Evolutionary conservation across 495 filamentous ascomycete species (phyloP).

Genomic region (Penicillium dipodomyicola): DNA sequence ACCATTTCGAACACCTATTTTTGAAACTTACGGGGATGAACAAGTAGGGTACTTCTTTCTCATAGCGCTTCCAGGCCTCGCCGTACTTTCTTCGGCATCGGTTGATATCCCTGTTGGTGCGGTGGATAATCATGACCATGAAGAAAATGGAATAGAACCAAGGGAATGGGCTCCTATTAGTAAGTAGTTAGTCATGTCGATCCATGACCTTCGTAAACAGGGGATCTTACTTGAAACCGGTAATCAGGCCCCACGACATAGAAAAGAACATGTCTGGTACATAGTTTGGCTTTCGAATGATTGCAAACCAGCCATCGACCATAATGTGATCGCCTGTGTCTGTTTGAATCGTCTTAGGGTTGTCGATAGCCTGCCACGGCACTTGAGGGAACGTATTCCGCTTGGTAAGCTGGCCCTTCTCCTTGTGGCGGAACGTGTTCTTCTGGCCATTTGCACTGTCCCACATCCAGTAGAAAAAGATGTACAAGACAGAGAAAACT

Average conservation of each 20-base stretch:
- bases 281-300: slow-evolving; percentile 90
- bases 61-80: slow-evolving; percentile 85
- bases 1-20: not conserved
- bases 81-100: slow-evolving; percentile 85
- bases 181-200: not conserved
- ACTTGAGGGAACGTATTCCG: slow-evolving; percentile 87
- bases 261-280: slow-evolving; percentile 84
- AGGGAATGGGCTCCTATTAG: slow-evolving; percentile 53
- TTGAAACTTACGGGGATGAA: slow-evolving; percentile 83
- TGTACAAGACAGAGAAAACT: slow-evolving; percentile 62
- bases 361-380: slow-evolving; percentile 73
- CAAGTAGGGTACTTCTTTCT: slow-evolving; percentile 78
- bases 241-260: slow-evolving; percentile 59
- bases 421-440: slow-evolving; percentile 80
- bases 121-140: slow-evolving; percentile 81
- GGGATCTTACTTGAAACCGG: slow-evolving; percentile 48
- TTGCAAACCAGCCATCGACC: slow-evolving; percentile 87
- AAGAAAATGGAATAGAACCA: slow-evolving; percentile 98
- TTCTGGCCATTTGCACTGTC: slow-evolving; percentile 89
- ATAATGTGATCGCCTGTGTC: slow-evolving; percentile 73
- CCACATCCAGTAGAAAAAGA: slow-evolving; percentile 89
- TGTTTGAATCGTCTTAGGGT: slow-evolving; percentile 75
- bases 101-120: slow-evolving; percentile 75
- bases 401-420: slow-evolving; percentile 66
- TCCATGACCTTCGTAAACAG: not conserved